Evolutionary conservation across 345 rosid species (phyloP), one percentile per base, ranked within the genome.

Genomic region (Populus alba): DNA sequence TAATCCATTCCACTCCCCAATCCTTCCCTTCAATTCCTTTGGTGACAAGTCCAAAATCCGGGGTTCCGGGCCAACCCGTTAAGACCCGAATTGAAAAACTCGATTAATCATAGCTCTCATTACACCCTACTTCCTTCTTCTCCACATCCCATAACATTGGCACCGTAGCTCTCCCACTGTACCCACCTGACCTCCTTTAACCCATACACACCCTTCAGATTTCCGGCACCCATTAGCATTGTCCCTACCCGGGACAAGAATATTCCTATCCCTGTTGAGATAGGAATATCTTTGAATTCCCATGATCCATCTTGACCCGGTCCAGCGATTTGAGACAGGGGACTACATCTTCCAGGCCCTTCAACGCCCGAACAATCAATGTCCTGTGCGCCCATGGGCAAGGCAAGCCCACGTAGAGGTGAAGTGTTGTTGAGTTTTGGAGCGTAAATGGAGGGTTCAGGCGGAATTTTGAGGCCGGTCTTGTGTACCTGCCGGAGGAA

Each of bases 311-410:
- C 98, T 72, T 84, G 83, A 4, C 96, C 94, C 0, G 98, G 94
- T 0, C 85, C 80, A 0, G 97, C 94, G n/a, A 95, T 59, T 5
- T 98, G 91, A 51, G 92, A n/a, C n/a, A 86, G 0, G 92, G 81
- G 17, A 95, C 81, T 38, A 84, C 86, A 27, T 91, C 90, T 66
- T 95, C 91, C 35, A 92, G 89, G 51, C 98, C 95, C 78, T 95
- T 92, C 57, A 95, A 92, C 18, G 93, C 96, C 33, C 92, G 89
- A 17, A 92, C 97, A 16, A 95, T 79, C 62, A 93, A 88, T 63
- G 99, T 79, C 20, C 98, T 85, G 84, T 95, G 99, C 66, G 99
- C 99, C 98, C 98, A 95, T 0, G 98, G 98, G 75, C 99, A 95
- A 8, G 98, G 98, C 8, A 95, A 90, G 75, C 94, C 98, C 4